Base-by-base conservation (phyloP, 2,329 filamentous ascomycete genomes). In the Sclerotinia minor region DNA sequence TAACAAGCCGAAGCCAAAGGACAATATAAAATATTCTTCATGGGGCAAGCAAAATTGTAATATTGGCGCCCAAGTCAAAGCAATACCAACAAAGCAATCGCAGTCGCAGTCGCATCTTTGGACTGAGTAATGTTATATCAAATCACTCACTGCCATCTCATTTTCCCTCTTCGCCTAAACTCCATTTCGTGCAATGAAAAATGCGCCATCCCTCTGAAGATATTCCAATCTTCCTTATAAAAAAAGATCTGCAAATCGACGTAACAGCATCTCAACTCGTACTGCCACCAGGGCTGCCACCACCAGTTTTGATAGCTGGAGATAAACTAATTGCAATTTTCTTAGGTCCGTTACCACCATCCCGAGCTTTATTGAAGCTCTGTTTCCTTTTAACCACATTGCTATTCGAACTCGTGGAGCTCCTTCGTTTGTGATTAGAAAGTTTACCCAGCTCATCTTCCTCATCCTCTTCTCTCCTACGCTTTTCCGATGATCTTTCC, bases 391-490 rank as follows among this genome's bases (percentile, higher is more conserved):
- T 75, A 13, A 79, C 74, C 38, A 73, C 57, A 32, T 69, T 75
- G 60, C 69, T 73, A 55, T 74, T 77, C 7, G 76, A 75, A 53
- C 80, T 81, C 2, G 81, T 80, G 9, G 85, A 84, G 67, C 85
- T 88, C 49, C 87, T 84, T 52, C 87, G 83, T 75, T 89, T 89
- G 17, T 71, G 69, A 60, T 85, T 81, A 71, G 92, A 87, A 73
- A 97, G 83, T 79, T 95, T 96, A 66, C 89, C 88, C n/a, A 98
- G 81, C 75, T 94, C 92, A 72, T 97, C 94, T 67, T 97, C 94
- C 57, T 97, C 94, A 70, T 96, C 92, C 68, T 97, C 94, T 76
- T 97, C 94, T 73, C 95, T 87, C 59, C 94, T 87, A 59, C 94
- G 89, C 79, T 98, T 98, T 78, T 96, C 92, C 0, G 92, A 90